These are phyloP conservation scores for Haplosporangium sp. DNA, from an alignment of 371 early-diverging fungal species.

Conservation along the genomic window DNA sequence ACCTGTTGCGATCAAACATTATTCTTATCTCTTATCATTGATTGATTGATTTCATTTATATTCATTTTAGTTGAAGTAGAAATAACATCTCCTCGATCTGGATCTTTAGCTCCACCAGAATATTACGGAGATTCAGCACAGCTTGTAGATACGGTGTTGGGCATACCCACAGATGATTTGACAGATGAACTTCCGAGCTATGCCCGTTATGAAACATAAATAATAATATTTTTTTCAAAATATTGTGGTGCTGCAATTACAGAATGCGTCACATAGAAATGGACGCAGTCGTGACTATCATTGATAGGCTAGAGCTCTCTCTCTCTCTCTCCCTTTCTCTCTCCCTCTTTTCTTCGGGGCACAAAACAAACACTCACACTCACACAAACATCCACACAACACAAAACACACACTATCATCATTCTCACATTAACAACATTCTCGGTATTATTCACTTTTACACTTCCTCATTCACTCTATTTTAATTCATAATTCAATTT, in stretches of 20 bases:
- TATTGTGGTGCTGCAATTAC: too few relatives aligned
- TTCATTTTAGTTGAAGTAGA: slow-evolving; percentile 12
- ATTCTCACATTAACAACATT: too few relatives aligned
- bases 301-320: not conserved
- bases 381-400: too few relatives aligned
- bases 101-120: slow-evolving; percentile 11
- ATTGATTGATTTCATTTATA: not conserved
- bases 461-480: not conserved
- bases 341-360: too few relatives aligned
- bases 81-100: slow-evolving; percentile 15
- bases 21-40: not conserved
- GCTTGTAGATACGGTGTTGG: slow-evolving; percentile 3
- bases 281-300: not conserved
- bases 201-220: slow-evolving; percentile 12
- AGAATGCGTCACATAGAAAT: too few relatives aligned
- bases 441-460: not conserved
- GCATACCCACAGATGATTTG: not conserved
- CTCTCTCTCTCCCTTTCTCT: not conserved
- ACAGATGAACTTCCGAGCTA: slow-evolving; percentile 16
- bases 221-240: not conserved
- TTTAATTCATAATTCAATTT: not conserved
- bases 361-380: too few relatives aligned
- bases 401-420: too few relatives aligned
- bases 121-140: slow-evolving; percentile 6
- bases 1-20: not conserved